Base-by-base conservation (phyloP, 441 rosid genomes). In the Arabidopsis lyrata region DNA sequence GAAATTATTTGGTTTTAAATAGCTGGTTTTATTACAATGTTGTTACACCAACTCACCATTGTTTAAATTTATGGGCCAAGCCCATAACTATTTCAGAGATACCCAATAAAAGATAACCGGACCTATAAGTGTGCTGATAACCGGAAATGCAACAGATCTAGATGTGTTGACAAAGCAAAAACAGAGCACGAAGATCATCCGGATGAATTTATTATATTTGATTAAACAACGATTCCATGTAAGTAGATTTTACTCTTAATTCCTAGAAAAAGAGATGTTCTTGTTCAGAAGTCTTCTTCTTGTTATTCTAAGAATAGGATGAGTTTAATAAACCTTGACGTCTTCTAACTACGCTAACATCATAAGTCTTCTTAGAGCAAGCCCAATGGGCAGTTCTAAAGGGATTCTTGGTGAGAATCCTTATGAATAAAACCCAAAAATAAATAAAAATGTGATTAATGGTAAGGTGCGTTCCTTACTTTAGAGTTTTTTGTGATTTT, bases 301-400 rank as follows among this genome's bases (percentile, higher is more conserved):
- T 62, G 31, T 75, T 62, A 69, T 63, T 62, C 44, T 75, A 69
- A 75, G 58, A 63, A 69, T 35, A 54, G 11, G 24, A 61, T 60
- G 50, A 15, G 38, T 39, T 52, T 31, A 57, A 15, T 8, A 61
- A 13, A 50, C 38, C 39, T 31, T 31, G 8, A 42, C 52, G 9
- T 58, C 67, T 58, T 67, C 78, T 57, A 65, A 27, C 35, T 64
- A 63, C 34, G 13, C 45, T 53, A 66, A 53, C 63, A 31, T 64
- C 42, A 27, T 8, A 29, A 64, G 35, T 38, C 67, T 49, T 6
- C 31, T n/a, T n/a, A n/a, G n/a, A n/a, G n/a, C n/a, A n/a, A n/a
- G n/a, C n/a, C n/a, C n/a, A n/a, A n/a, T n/a, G n/a, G n/a, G n/a
- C n/a, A n/a, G n/a, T n/a, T n/a, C n/a, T n/a, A n/a, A n/a, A n/a